Base-by-base conservation (phyloP, 106 monocot genomes). In the Allium cepa region DNA sequence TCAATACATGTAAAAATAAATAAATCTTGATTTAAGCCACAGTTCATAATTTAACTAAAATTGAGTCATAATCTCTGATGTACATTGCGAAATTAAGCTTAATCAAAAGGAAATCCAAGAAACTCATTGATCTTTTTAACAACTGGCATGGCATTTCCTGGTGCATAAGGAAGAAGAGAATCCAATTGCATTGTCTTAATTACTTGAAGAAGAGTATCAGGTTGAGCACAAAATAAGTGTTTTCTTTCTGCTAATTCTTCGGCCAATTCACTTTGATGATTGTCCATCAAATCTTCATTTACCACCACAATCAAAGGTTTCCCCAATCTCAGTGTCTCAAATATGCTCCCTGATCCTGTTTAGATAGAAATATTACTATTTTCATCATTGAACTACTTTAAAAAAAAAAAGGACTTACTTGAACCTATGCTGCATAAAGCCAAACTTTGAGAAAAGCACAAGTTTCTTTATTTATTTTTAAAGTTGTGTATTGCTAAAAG, bases 301-400 rank as follows among this genome's bases (percentile, higher is more conserved):
- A 92, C 96, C 4, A 96, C 88, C 7, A 96, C 96, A 46, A 96
- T 86, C 9, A 96, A 72, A 8, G 96, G 96, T 60, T 96, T 96
- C 7, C 84, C 75, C 67, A 82, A 71, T 57, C 81, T 62, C 61
- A 96, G 70, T 4, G 88, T 79, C 69, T 96, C 92, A 28, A 96
- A 96, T 84, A 96, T 96, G 83, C 96, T 96, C 60, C 96, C 96
- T 14, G 96, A 88, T 13, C 92, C 92, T 96, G 86, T 22, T 47
- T 3, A 57, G 12, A 57, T 15, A 13, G 17, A 57, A 11, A 57
- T 8, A 57, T 15, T 11, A 5, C 11, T 15, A 17, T 15, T 15
- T 5, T 13, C 9, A 57, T 57, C n/a, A 57, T 57, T 15, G 57
- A 17, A 17, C 22, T 22, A 22, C 22, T 22, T 22, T 22, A n/a